phyloP scores from a whole-genome alignment of 352 stramenopile genomes.

The Pythium chondricola region DNA sequence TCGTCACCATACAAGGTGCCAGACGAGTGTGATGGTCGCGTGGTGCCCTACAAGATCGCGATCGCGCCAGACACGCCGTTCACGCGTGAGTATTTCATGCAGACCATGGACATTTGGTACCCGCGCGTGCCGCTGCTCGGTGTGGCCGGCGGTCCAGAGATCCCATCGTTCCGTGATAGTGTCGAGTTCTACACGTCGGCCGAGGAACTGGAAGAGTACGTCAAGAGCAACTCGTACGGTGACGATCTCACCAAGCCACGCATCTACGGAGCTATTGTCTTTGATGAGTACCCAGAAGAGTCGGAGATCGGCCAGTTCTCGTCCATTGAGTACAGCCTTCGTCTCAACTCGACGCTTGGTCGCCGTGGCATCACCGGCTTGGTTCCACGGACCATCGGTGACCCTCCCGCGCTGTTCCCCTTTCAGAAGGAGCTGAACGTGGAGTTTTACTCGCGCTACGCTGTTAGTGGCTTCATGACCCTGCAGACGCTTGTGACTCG shows the following conservation, averaged over 20 bases:
- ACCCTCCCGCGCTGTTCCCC: conserved; percentile 21
- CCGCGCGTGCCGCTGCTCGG: conserved; percentile 29
- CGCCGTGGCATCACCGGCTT: conserved; percentile 18
- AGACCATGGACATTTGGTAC: conserved; percentile 62
- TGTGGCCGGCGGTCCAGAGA: conserved; percentile 16
- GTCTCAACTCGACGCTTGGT: conserved; percentile 43
- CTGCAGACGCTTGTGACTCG: conserved; percentile 56
- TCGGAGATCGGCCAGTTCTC: conserved; percentile 29
- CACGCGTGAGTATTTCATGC: conserved; percentile 58
- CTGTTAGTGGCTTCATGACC: conserved; percentile 47
- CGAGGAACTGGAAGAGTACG: conserved; percentile 40
- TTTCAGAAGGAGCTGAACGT: conserved; percentile 32
- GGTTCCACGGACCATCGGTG: conserved; percentile 27
- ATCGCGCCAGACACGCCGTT: conserved; percentile 55
- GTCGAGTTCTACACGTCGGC: conserved; percentile 53
- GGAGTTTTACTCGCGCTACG: conserved; percentile 40
- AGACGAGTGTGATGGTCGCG: conserved; percentile 25
- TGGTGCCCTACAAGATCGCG: conserved; percentile 53
- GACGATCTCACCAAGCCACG: conserved; percentile 33
- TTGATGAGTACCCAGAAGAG: conserved; percentile 31
- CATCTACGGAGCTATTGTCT: conserved; percentile 66
- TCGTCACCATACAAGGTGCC: conserved; percentile 34
- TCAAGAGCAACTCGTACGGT: conserved; percentile 42
- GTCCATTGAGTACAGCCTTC: conserved; percentile 55
- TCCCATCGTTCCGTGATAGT: conserved; percentile 51